Percentiles rank a stretch among this genome's conserved stretches.
phyloP scores from a whole-genome alignment of 805 yeast species.

The Pichia exigua region DNA sequence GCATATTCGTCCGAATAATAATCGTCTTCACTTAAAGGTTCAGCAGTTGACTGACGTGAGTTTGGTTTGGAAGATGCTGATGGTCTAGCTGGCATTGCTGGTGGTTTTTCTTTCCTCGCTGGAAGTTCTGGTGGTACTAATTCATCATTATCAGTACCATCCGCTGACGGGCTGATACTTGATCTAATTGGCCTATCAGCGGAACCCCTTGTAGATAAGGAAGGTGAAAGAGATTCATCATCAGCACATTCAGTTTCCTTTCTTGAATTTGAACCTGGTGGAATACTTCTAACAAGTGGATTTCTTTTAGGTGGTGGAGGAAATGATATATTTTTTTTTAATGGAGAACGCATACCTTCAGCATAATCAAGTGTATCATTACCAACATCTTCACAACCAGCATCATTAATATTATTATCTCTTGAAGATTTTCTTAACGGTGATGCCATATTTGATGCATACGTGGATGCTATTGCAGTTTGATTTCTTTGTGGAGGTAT shows the following conservation, averaged over 20 bases:
- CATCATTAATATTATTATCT: neutral
- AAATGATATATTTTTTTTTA: neutral
- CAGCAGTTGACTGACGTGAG: neutral
- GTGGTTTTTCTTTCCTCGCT: neutral
- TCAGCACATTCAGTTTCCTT: neutral
- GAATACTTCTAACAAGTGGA: neutral
- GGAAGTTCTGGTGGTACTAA: slow-evolving; percentile 3
- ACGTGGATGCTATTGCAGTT: neutral
- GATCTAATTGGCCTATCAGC: neutral
- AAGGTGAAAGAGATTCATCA: neutral
- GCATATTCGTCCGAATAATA: slow-evolving; percentile 1
- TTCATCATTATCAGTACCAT: neutral
- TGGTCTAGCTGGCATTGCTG: neutral
- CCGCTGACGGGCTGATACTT: neutral
- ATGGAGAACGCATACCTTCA: slow-evolving; percentile 11
- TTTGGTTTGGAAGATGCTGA: neutral
- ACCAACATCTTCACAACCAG: neutral
- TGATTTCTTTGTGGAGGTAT: slow-evolving; percentile 8
- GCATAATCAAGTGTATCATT: slow-evolving; percentile 7
- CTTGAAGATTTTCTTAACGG: neutral
- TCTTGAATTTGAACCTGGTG: neutral
- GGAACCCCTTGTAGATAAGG: neutral
- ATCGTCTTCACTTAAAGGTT: neutral
- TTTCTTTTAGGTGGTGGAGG: slow-evolving; percentile 3
- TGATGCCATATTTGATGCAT: neutral